Evolutionary conservation across 1,139 yeast genomes (phyloP), one percentile per base, ranked within the genome.

Genomic region (Yamadazyma friedrichii): DNA sequence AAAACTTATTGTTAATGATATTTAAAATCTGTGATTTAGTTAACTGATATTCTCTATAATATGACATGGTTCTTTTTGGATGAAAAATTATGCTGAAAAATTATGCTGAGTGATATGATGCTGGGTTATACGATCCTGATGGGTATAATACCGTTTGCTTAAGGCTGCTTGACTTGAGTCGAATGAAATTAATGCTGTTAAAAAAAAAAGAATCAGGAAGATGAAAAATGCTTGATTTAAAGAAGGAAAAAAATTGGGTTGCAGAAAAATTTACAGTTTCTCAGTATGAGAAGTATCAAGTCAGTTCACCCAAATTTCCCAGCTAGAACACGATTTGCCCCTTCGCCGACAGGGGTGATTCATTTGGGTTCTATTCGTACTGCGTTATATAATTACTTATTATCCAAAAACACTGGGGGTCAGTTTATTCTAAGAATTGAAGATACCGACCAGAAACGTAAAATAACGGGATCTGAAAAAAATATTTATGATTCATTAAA

Each of bases 301-400:
- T 30, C 33, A 34, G 28, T 67, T 3, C 82, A 77, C 31, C 82
- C 83, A 1, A 47, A 47, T 1, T 37, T 54, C 0, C 95, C 96
- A 0, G 96, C 84, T 0, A 64, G 96, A 48, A 88, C 98, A 1
- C 67, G 99, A 50, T 93, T 93, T 64, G 99, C 99, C 0, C 98
- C 99, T 1, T 91, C 98, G 2, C 99, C 99, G 1, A 93, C 99
- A 0, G 99, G 99, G 0, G 78, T 78, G 48, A 70, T 94, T 30
- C 99, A 93, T 59, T 61, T 94, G 43, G 99, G 99, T 0, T 89
- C 98, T 0, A 61, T 94, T 38, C 67, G 99, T 56, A 93, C 99
- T 0, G 98, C 98, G 0, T 62, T 93, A 24, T 94, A 88, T 64
- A 94, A 93, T 59, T 93, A 84, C 55, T 62, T 93, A 25, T 65